A percentile compares a stretch with the other conserved stretches of the same genome.
These are phyloP conservation scores for Ilyonectria robusta DNA, from an alignment of 2,329 filamentous ascomycete genomes.

Conservation along the genomic window DNA sequence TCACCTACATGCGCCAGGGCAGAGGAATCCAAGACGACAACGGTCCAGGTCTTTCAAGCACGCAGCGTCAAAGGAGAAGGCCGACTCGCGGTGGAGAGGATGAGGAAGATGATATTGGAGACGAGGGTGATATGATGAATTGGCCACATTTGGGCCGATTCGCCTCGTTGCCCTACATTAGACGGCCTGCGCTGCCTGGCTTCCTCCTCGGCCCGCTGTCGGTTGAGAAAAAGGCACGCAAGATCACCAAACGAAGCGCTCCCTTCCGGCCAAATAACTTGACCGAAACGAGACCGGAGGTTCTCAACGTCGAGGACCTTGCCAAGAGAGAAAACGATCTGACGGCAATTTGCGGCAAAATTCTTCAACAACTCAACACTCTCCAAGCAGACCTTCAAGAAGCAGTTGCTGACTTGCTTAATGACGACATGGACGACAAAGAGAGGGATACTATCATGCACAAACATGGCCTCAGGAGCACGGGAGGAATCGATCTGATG, in stretches of 20 bases:
- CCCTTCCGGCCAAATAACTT: slow-evolving; percentile 78
- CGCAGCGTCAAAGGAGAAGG: slow-evolving; percentile 62
- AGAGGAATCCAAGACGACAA: slow-evolving; percentile 67
- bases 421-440: slow-evolving; percentile 63
- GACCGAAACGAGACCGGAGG: slow-evolving; percentile 81
- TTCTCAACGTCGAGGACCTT: slow-evolving; percentile 81
- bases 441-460: slow-evolving; percentile 71
- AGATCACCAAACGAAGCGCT: slow-evolving; percentile 78
- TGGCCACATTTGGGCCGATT: slow-evolving; percentile 88
- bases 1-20: slow-evolving; percentile 85
- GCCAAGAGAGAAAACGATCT: slow-evolving; percentile 84
- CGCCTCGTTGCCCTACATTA: slow-evolving; percentile 80
- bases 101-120: slow-evolving; percentile 72
- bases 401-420: slow-evolving; percentile 59
- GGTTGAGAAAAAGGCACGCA: slow-evolving; percentile 86
- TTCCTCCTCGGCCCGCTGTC: slow-evolving; percentile 92
- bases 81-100: slow-evolving; percentile 60
- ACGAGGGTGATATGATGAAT: slow-evolving; percentile 83
- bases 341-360: slow-evolving; percentile 82
- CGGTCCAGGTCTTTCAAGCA: slow-evolving; percentile 64
- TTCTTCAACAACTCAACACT: slow-evolving; percentile 72
- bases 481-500: slow-evolving; percentile 83
- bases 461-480: slow-evolving; percentile 74
- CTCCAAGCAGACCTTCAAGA: slow-evolving; percentile 64
- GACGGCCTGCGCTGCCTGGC: slow-evolving; percentile 82